These are phyloP conservation scores for Pseudogymnoascus sp. DNA, from an alignment of 2,329 filamentous ascomycete genomes.

Conservation along the genomic window DNA sequence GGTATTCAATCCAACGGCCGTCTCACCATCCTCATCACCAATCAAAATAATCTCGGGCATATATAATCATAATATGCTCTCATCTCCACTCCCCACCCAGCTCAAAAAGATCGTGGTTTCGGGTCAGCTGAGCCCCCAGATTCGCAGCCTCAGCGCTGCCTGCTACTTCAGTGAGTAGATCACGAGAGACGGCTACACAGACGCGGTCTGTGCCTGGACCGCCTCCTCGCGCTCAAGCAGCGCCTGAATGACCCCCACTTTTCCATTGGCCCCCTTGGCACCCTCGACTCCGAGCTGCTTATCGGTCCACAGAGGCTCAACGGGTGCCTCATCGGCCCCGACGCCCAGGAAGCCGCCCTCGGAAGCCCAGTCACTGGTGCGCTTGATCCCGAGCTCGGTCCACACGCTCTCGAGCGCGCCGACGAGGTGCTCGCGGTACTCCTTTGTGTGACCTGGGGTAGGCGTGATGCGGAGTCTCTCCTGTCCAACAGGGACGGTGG, in stretches of 20 bases:
- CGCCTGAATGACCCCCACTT: conserved; percentile 45
- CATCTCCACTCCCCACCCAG: not conserved
- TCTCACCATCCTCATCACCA: not conserved
- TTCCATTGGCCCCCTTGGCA: conserved; percentile 34
- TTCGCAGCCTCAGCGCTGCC: not conserved
- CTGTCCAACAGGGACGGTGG: conserved; percentile 95
- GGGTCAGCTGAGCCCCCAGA: conserved; percentile 27
- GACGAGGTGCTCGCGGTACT: conserved; percentile 79
- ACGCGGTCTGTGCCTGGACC: conserved; percentile 25
- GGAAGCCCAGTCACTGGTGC: conserved; percentile 83
- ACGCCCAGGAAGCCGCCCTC: conserved; percentile 94
- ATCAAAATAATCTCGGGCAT: not conserved
- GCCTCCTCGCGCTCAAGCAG: conserved; percentile 48
- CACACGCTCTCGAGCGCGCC: conserved; percentile 80
- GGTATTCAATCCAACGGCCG: not conserved
- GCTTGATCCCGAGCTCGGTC: conserved; percentile 80
- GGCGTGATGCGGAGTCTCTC: conserved; percentile 93
- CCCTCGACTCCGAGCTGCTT: conserved; percentile 69
- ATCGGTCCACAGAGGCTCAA: conserved; percentile 83
- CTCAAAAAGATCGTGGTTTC: conserved; percentile 27
- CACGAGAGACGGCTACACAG: conserved; percentile 25
- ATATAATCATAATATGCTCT: not conserved
- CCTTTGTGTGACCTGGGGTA: conserved; percentile 81
- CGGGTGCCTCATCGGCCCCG: conserved; percentile 52
- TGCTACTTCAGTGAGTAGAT: not conserved